These are phyloP conservation scores for Aspergillus fijiensis DNA, from an alignment of 2,329 filamentous ascomycete genomes.

Conservation along the genomic window DNA sequence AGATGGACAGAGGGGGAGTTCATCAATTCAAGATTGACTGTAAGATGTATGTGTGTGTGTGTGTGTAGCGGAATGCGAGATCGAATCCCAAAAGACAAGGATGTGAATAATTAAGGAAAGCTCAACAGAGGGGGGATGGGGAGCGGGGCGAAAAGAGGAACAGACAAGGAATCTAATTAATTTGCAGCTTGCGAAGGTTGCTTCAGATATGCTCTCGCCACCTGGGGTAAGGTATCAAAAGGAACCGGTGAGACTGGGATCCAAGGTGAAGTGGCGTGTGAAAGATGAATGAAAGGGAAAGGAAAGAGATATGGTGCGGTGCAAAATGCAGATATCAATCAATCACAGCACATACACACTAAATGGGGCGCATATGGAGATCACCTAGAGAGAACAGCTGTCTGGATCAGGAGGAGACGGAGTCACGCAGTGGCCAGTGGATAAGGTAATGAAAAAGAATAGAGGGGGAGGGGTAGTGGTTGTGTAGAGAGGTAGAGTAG, in stretches of 20 bases:
- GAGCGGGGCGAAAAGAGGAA: conserved; percentile 1
- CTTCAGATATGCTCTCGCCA: neutral
- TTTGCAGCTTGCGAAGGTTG: neutral
- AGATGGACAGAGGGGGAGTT: neutral
- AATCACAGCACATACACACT: conserved; percentile 8
- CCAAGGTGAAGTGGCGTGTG: neutral
- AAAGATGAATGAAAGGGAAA: conserved; percentile 3
- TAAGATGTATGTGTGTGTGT: neutral
- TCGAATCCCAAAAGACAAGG: neutral
- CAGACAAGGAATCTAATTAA: conserved; percentile 6
- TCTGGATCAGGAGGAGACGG: conserved; percentile 13
- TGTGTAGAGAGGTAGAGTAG: neutral
- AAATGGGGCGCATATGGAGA: conserved; percentile 13
- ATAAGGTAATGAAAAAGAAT: neutral
- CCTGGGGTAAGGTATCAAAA: neutral
- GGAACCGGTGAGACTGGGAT: conserved; percentile 3
- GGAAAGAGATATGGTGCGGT: conserved; percentile 2
- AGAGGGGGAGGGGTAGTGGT: conserved; percentile 13
- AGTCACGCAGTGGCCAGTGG: neutral
- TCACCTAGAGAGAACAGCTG: conserved; percentile 12
- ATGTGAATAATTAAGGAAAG: neutral
- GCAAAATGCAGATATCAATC: conserved; percentile 14
- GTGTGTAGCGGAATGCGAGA: neutral
- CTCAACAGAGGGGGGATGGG: neutral
- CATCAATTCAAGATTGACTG: neutral